These are phyloP conservation scores for Adansonia grandidieri DNA, from an alignment of 441 rosid species.

Conservation along the genomic window DNA sequence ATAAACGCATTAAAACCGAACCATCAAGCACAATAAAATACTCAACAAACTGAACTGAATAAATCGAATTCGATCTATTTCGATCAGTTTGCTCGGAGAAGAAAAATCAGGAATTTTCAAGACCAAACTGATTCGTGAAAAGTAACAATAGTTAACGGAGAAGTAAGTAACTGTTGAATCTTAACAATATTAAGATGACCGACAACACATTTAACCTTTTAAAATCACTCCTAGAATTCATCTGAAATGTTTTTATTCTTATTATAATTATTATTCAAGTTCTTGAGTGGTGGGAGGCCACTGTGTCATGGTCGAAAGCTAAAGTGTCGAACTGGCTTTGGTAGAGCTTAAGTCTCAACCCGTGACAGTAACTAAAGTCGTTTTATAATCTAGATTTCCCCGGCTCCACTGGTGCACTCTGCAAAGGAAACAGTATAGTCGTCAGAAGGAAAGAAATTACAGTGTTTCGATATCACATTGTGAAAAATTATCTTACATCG, in stretches of 20 bases:
- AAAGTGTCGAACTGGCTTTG: too few species aligned
- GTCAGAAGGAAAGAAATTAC: slow-evolving; percentile 5
- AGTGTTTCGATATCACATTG: not conserved
- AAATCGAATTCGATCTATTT: too few species aligned
- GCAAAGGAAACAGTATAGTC: slow-evolving; percentile 32
- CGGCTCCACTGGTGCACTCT: slow-evolving; percentile 70
- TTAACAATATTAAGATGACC: not conserved
- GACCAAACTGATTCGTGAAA: too few species aligned
- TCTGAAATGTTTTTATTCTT: not conserved
- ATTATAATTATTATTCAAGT: slow-evolving; percentile 4
- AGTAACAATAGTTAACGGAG: not conserved
- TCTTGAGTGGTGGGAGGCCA: too few species aligned
- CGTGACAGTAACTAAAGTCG: not conserved
- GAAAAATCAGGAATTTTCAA: too few species aligned
- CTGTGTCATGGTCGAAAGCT: too few species aligned
- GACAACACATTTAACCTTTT: not conserved
- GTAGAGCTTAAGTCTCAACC: too few species aligned
- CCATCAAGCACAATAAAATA: too few species aligned
- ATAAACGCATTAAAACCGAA: too few species aligned
- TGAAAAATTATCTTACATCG: not conserved
- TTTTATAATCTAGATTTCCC: slow-evolving; percentile 63
- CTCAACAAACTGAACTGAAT: too few species aligned
- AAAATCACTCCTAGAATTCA: not conserved
- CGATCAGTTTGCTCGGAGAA: too few species aligned
- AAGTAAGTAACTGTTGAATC: not conserved